These are phyloP conservation scores for Termitomyces heimii DNA, from an alignment of 768 basidiomycete species.

Conservation along the genomic window DNA sequence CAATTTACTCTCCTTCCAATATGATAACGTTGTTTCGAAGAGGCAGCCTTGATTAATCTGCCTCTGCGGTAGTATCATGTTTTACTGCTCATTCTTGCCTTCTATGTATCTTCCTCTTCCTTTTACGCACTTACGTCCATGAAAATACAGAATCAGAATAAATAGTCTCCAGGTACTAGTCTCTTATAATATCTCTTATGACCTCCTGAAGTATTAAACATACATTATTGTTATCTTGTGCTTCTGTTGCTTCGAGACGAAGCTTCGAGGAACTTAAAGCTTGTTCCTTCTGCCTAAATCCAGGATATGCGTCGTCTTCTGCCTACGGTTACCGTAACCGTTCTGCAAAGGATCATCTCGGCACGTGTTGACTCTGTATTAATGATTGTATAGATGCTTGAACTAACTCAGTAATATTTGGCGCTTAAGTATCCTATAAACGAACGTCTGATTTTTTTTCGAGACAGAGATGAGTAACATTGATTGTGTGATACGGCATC, in stretches of 20 bases:
- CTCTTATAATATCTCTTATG: too few relatives aligned
- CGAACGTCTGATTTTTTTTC: not conserved
- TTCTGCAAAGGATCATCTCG: not conserved
- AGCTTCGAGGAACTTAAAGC: not conserved
- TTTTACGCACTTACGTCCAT: not conserved
- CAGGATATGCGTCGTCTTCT: not conserved
- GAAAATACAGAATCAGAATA: not conserved
- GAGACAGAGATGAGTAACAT: not conserved
- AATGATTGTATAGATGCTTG: not conserved
- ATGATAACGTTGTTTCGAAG: not conserved
- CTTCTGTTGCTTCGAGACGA: not conserved
- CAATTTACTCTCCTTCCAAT: too few relatives aligned
- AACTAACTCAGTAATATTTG: not conserved
- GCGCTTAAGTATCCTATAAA: not conserved
- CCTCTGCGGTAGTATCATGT: not conserved
- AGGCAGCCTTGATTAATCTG: not conserved
- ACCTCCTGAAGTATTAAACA: too few relatives aligned
- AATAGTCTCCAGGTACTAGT: not conserved
- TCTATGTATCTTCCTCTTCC: not conserved
- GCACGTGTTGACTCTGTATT: not conserved
- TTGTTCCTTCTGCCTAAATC: not conserved
- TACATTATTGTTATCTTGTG: too few relatives aligned
- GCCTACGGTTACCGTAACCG: not conserved
- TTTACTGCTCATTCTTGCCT: not conserved
- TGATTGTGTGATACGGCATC: not conserved